Evolutionary conservation across 768 basidiomycete species (phyloP), one percentile per base, ranked within the genome.

Genomic region (Xerocomellus dryophilus): DNA sequence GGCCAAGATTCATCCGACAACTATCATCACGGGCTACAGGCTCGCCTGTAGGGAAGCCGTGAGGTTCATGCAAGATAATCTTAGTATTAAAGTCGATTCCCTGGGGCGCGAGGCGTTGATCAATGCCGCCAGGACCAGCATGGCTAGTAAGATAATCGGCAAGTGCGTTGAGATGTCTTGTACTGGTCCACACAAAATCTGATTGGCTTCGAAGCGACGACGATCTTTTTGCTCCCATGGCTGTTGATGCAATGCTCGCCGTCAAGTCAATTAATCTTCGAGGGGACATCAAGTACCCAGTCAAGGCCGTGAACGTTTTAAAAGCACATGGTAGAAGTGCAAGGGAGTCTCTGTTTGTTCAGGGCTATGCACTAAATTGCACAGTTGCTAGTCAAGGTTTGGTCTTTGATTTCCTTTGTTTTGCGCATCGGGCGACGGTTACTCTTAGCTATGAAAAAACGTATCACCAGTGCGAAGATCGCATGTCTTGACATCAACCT

Each of bases 401-500:
- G 80, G 60, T 50, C n/a, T 38, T 35, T 40, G 3, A 18, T 57
- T 34, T 51, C 5, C 5, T 32, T 36, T 27, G 12, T 14, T 43
- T 29, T 17, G 23, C n/a, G 49, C 44, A 18, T 51, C 17, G 27
- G 45, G 27, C 61, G 36, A 62, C 40, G 35, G 5, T 39, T 20
- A 4, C 34, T 32, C 31, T 12, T 57, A 98, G 97, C 96, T 5
- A 99, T 99, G 97, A 98, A 96, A 75, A 96, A 90, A 60, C 85
- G 93, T 38, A 86, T 99, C 62, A 78, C 80, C 7, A 88, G 86
- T 61, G 97, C 97, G 20, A 98, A 98, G 75, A 98, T 99, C 64
- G 97, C 97, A 5, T 98, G 96, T 74, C 79, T 99, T 55, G 97
- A 99, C 68, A 98, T 99, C 71, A 98, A 99, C 74, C 78, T 99